Evolutionary conservation across 768 basidiomycete species (phyloP).

Genomic region (Lactarius sanguifluus): DNA sequence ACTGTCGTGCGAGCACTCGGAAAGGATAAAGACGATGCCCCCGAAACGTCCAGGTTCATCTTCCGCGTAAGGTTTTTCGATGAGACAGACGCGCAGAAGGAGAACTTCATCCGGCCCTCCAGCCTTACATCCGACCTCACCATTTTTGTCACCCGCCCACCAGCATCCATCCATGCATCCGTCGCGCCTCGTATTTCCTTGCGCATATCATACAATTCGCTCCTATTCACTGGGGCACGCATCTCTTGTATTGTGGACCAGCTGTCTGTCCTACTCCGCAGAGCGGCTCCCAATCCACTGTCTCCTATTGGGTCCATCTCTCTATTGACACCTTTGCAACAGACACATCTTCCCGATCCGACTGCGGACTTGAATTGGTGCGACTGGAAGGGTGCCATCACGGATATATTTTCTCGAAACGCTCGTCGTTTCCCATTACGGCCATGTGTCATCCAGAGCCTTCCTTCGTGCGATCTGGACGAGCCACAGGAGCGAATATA

Average conservation of each 20-base stretch:
- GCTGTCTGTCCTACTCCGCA: slow-evolving; percentile 73
- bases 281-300: slow-evolving; percentile 65
- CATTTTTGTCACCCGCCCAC: slow-evolving; percentile 77
- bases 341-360: slow-evolving; percentile 73
- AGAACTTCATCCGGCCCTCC: slow-evolving; percentile 75
- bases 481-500: slow-evolving; percentile 52
- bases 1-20: slow-evolving; percentile 65
- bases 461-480: slow-evolving; percentile 43
- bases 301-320: slow-evolving; percentile 77
- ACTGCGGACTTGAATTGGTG: slow-evolving; percentile 93
- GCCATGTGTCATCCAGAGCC: slow-evolving; percentile 85
- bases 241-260: slow-evolving; percentile 83
- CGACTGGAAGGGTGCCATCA: slow-evolving; percentile 95
- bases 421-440: slow-evolving; percentile 76
- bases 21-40: slow-evolving; percentile 61
- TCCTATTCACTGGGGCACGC: slow-evolving; percentile 80
- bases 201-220: slow-evolving; percentile 89
- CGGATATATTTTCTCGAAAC: slow-evolving; percentile 90
- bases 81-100: slow-evolving; percentile 73
- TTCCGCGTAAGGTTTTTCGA: slow-evolving; percentile 98
- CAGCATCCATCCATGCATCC: slow-evolving; percentile 63
- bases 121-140: slow-evolving; percentile 91
- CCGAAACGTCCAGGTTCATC: slow-evolving; percentile 55
- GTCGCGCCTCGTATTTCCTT: slow-evolving; percentile 75
- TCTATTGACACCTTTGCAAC: slow-evolving; percentile 71